phyloP scores from a whole-genome alignment of 2,329 filamentous ascomycete species.

The Hymenoscyphus infarciens region DNA sequence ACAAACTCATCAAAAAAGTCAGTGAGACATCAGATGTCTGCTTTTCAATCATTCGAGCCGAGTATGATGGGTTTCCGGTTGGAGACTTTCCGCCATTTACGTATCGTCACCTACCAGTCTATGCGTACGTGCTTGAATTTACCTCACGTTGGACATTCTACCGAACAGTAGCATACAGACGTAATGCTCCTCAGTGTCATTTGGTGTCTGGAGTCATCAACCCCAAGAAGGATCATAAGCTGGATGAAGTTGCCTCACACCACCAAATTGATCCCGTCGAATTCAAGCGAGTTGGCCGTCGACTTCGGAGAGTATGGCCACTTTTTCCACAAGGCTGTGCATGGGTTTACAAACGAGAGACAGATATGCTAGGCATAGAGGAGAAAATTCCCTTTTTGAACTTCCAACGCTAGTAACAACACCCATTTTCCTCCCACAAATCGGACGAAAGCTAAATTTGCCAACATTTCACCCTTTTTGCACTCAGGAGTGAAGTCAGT shows the following conservation, averaged over 20 bases:
- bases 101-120: conserved; percentile 24
- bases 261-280: conserved; percentile 34
- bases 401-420: not conserved
- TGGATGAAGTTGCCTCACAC: conserved; percentile 35
- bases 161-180: conserved; percentile 32
- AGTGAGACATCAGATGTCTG: conserved; percentile 39
- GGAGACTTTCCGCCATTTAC: conserved; percentile 22
- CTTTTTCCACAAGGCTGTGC: conserved; percentile 31
- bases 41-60: conserved; percentile 37
- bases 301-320: conserved; percentile 36
- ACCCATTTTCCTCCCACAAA: not conserved
- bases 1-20: conserved; percentile 12
- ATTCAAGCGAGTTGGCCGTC: conserved; percentile 31
- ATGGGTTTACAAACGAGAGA: not conserved
- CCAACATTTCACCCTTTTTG: no score
- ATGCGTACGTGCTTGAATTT: conserved; percentile 39
- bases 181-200: conserved; percentile 24
- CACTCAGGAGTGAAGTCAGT: no score
- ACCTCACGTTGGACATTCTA: conserved; percentile 39
- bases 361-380: not conserved
- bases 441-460: no score
- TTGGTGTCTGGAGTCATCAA: conserved; percentile 38
- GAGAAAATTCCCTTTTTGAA: no score
- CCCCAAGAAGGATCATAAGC: conserved; percentile 36
- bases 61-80: conserved; percentile 36